These are phyloP conservation scores for Penicillium verhagenii DNA, from an alignment of 495 filamentous ascomycete genomes.

Conservation along the genomic window DNA sequence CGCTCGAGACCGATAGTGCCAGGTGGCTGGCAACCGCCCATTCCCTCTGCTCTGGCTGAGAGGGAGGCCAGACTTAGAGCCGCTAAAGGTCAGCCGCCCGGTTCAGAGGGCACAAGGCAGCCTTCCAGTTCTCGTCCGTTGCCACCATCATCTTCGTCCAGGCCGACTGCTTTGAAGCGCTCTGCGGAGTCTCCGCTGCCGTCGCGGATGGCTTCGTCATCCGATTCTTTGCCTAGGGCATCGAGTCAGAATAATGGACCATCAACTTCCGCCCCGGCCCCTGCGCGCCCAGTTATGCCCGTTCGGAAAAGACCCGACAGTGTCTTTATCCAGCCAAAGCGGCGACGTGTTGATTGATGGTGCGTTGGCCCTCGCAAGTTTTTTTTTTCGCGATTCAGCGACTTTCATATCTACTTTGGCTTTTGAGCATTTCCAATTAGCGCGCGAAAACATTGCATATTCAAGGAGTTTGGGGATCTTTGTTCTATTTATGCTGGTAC, in stretches of 20 bases:
- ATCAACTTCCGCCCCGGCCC: not conserved
- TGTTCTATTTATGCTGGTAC: too few species aligned
- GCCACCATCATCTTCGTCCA: too few species aligned
- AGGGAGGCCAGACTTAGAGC: conserved; percentile 32
- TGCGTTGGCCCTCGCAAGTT: not conserved
- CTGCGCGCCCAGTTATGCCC: conserved; percentile 23
- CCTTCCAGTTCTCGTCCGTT: not conserved
- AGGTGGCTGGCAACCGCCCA: too few species aligned
- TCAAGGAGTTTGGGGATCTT: not conserved
- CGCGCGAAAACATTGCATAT: not conserved
- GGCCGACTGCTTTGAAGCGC: conserved; percentile 9
- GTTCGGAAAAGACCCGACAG: conserved; percentile 33
- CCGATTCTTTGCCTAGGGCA: not conserved
- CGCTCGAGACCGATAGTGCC: conserved; percentile 15
- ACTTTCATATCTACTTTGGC: not conserved
- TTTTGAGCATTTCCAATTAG: not conserved
- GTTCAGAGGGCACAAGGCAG: conserved; percentile 1
- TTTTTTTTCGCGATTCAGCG: not conserved
- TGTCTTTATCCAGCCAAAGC: conserved; percentile 44
- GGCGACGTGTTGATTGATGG: conserved; percentile 25
- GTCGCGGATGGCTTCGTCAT: not conserved
- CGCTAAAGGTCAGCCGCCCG: conserved; percentile 13
- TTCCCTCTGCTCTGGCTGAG: conserved; percentile 21
- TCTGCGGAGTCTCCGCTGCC: conserved; percentile 10
- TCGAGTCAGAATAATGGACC: not conserved